Conservation (phyloP, 768 basidiomycete genomes). For the Trametes cubensis region DNA sequence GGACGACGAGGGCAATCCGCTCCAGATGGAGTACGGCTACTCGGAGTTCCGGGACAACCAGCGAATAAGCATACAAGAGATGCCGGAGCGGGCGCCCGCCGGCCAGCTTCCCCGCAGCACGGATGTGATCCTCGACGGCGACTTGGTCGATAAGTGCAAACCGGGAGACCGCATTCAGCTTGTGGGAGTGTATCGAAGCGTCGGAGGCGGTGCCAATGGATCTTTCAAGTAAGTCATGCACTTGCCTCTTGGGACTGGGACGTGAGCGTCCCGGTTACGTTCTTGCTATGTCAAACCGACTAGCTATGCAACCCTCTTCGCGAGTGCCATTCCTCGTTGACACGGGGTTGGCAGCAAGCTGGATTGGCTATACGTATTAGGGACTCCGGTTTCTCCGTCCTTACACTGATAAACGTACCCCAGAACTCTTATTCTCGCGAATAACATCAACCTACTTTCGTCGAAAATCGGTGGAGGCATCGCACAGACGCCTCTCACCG, state of each 20-base stretch:
- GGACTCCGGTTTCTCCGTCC: not conserved
- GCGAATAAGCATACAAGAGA: constrained; percentile 97
- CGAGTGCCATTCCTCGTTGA: no score
- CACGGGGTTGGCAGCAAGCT: not conserved
- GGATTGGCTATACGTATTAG: no score
- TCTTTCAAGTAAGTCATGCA: constrained; percentile 81
- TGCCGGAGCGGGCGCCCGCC: constrained; percentile 98
- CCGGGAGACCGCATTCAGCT: constrained; percentile 97
- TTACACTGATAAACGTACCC: constrained; percentile 21
- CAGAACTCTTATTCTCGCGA: constrained; percentile 91
- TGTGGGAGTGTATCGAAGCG: constrained; percentile 91
- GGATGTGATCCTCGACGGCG: constrained; percentile 94
- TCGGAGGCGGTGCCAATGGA: constrained; percentile 87
- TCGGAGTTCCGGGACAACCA: constrained; percentile 96
- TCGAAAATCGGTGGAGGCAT: constrained; percentile 95
- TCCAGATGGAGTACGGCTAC: constrained; percentile 91
- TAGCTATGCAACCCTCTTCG: no score
- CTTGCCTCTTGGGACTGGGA: not conserved
- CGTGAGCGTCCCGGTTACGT: not conserved
- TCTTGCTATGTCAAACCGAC: no score
- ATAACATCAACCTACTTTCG: constrained; percentile 92
- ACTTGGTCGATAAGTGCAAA: constrained; percentile 96
- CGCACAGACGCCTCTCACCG: constrained; percentile 89
- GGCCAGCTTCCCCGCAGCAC: constrained; percentile 96
- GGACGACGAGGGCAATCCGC: constrained; percentile 84